Evolutionary conservation across 441 rosid genomes (phyloP).

Genomic region (Euphorbia schlechtendalii): DNA sequence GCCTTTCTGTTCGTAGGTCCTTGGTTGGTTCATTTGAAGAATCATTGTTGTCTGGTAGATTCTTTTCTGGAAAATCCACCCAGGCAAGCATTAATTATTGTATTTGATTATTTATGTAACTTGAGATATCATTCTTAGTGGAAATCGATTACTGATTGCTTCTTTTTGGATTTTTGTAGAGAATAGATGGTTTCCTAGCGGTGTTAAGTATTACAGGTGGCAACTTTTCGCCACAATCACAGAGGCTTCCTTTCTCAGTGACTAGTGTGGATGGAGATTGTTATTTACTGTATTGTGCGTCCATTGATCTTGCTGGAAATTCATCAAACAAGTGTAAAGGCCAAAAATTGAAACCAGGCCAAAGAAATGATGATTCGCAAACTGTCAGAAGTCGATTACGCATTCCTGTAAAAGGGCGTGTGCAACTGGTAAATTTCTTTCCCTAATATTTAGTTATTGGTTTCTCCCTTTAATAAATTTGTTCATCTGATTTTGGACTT

Average conservation of each 20-base stretch:
- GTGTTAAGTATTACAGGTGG: slow-evolving; percentile 89
- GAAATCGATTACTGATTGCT: slow-evolving; percentile 10
- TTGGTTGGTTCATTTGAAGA: slow-evolving; percentile 98
- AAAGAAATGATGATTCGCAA: slow-evolving; percentile 49
- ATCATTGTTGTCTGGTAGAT: slow-evolving; percentile 79
- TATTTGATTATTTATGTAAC: neutral
- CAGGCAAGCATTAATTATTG: slow-evolving; percentile 40
- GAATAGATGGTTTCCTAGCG: slow-evolving; percentile 90
- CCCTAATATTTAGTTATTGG: slow-evolving; percentile 12
- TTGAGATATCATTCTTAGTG: slow-evolving; percentile 3
- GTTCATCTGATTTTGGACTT: neutral
- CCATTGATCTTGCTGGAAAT: slow-evolving; percentile 68
- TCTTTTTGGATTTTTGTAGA: slow-evolving; percentile 31
- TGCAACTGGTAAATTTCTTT: slow-evolving; percentile 63
- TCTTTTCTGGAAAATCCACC: slow-evolving; percentile 52
- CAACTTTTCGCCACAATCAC: slow-evolving; percentile 74
- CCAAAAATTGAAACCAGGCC: slow-evolving; percentile 47
- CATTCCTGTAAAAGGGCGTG: slow-evolving; percentile 92
- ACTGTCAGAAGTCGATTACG: slow-evolving; percentile 59
- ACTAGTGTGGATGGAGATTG: slow-evolving; percentile 88
- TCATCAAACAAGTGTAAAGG: slow-evolving; percentile 46
- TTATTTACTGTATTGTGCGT: slow-evolving; percentile 66
- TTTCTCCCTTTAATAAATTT: slow-evolving; percentile 8
- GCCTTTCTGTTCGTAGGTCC: slow-evolving; percentile 71
- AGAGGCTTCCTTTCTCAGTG: slow-evolving; percentile 90